Percentiles rank a stretch among this genome's conserved stretches.
Conservation (phyloP, 2,329 filamentous ascomycete species). For the Pyricularia sp. region DNA sequence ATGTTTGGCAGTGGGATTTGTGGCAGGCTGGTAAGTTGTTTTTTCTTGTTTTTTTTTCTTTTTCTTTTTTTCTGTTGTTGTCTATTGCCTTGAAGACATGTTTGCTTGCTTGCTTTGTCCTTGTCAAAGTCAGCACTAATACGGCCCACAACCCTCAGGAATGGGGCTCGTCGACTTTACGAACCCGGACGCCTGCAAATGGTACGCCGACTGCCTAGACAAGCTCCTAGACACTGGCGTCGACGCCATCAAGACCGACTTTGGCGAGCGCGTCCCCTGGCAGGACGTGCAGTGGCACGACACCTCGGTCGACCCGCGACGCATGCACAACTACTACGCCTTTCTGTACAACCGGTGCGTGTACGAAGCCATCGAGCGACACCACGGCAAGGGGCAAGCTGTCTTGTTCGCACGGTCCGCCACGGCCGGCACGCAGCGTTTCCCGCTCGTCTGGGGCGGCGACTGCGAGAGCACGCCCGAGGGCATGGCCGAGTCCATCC, state of each 20-base stretch:
- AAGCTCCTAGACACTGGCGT: slow-evolving; percentile 55
- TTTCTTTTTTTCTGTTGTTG: no score
- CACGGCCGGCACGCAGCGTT: slow-evolving; percentile 54
- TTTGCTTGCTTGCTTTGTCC: background rate
- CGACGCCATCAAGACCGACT: slow-evolving; percentile 64
- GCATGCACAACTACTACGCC: slow-evolving; percentile 71
- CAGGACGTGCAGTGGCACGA: slow-evolving; percentile 54
- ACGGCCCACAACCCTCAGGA: slow-evolving; percentile 21
- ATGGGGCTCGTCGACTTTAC: slow-evolving; percentile 67
- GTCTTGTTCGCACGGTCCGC: slow-evolving; percentile 55
- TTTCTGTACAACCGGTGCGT: slow-evolving; percentile 60
- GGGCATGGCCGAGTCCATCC: slow-evolving; percentile 51
- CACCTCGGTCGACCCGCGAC: slow-evolving; percentile 39
- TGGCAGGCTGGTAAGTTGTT: slow-evolving; percentile 44
- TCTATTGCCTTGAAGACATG: no score
- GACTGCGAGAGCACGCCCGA: slow-evolving; percentile 64
- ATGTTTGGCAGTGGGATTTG: slow-evolving; percentile 63
- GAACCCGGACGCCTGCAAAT: slow-evolving; percentile 52
- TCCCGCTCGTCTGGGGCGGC: slow-evolving; percentile 60
- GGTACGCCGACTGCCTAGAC: slow-evolving; percentile 51
- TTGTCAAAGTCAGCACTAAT: background rate
- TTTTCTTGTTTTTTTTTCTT: background rate
- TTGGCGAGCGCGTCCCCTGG: slow-evolving; percentile 58
- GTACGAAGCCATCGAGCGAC: slow-evolving; percentile 48
- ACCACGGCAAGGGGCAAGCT: slow-evolving; percentile 39